These are phyloP conservation scores for Mortierella sp. DNA, from an alignment of 371 early-diverging fungal genomes.

Conservation along the genomic window DNA sequence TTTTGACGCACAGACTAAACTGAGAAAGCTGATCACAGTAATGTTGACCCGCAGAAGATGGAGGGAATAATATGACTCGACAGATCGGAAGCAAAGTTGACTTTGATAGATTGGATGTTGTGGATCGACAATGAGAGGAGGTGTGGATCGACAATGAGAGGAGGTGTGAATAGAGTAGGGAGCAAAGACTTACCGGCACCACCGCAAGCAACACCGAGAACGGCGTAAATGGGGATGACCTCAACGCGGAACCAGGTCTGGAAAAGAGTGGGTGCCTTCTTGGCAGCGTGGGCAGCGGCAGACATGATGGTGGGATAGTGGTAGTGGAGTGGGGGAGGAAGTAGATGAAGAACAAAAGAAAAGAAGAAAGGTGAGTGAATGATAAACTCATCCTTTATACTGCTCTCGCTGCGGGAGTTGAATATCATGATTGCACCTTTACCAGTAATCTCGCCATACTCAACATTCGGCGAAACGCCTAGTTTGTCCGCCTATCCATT, in stretches of 20 bases:
- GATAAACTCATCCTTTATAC: background rate
- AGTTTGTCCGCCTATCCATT: background rate
- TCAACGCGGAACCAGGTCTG: constrained; percentile 68
- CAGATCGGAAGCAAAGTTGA: background rate
- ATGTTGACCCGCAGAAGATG: background rate
- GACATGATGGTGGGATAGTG: constrained; percentile 31
- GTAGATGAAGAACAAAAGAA: constrained; percentile 3
- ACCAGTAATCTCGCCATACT: background rate
- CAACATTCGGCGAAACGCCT: background rate
- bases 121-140: background rate
- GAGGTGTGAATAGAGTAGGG: background rate
- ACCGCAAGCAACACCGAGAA: constrained; percentile 69
- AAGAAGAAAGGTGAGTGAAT: background rate
- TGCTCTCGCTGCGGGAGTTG: constrained; percentile 4
- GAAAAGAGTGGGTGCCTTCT: constrained; percentile 58
- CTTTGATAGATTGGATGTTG: background rate
- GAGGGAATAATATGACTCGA: too few relatives aligned
- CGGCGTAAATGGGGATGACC: constrained; percentile 77
- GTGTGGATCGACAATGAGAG: background rate
- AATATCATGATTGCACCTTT: background rate
- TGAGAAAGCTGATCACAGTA: background rate
- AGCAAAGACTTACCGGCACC: constrained; percentile 58
- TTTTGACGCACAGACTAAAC: constrained; percentile 4
- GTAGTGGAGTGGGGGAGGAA: constrained; percentile 4
- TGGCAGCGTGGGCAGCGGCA: constrained; percentile 57